Evolutionary conservation across 768 basidiomycete species (phyloP), one percentile per base, ranked within the genome.

Genomic region (Boletellus sp.): DNA sequence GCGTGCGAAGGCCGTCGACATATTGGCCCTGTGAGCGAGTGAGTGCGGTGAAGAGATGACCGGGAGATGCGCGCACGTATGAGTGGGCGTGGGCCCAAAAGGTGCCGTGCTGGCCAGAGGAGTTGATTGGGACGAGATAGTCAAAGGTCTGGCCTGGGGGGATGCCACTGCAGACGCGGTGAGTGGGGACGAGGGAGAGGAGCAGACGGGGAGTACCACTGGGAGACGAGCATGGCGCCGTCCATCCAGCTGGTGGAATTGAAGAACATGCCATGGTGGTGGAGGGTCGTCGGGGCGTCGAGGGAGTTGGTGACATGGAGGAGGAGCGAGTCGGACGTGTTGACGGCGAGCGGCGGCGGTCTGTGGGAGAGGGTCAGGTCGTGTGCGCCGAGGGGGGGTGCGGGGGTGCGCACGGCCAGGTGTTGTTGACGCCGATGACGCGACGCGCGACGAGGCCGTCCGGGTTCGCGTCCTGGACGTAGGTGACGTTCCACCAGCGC

Each of bases 181-280:
- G 13, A 47, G 36, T 13, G 34, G 9, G 16, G 45, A 11, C 19
- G 4, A 5, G 22, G 36, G 7, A 10, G 19, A 6, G 12, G 8
- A 28, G 16, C 7, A 17, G 8, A 36, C 0, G 11, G 26, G 15
- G 65, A 70, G 42, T 65, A 88, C 90, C 93, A 98, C 73, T 97
- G 90, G 0, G 87, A 79, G 34, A 93, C 82, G 6, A 77, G 81
- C 28, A 79, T 68, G 0, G 95, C 92, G 33, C 95, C 95, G 66
- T 98, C 95, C 75, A 85, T 86, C 84, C 89, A 96, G 16, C 81
- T 79, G 0, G 87, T 78, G 2, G 80, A 77, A 65, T 94, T 94
- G 76, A 96, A 93, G 72, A 83, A 93, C 86, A 95, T 90, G 54
- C 95, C 95, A 70, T 96, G 94, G 63, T 94, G 87, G 66, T 98